Base-by-base conservation (phyloP, 257 asterid species). In the Salvia miltiorrhiza region DNA sequence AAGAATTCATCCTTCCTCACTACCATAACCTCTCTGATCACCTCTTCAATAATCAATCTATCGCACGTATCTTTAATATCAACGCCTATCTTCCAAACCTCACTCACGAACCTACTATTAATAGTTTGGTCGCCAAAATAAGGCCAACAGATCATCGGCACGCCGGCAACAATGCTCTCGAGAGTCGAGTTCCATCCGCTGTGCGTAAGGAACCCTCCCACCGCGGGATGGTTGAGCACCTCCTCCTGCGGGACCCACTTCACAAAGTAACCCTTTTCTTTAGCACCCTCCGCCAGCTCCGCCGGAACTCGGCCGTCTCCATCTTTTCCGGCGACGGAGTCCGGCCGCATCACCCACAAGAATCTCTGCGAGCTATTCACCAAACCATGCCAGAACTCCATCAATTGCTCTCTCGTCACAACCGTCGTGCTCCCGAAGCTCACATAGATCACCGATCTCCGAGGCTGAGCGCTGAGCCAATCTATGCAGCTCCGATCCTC, bases 301-400 rank as follows among this genome's bases (percentile, higher is more conserved):
- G 30, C 4, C 0, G 83, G 78, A 16, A 76, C 16, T 20, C 43
- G 2, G 7, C 67, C 72, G 3, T 5, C 61, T 33, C n/a, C n/a
- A 13, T 19, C 56, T 1, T 54, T 54, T 12, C 63, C 64, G 21
- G 20, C 7, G 49, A 57, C 70, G 5, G 3, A 12, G 1, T 69
- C 77, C 7, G 14, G 16, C 20, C 84, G 82, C 3, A 8, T 17
- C 10, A 80, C 89, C 91, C 95, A 87, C 74, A 88, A 68, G 37
- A 88, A 88, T 8, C 66, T 79, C 7, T 72, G 54, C 47, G 87
- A 91, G 17, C 95, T 85, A 17, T 82, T 75, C 41, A 85, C 88
- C 69, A 88, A 50, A 2, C 95, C 95, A 43, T 88, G 57, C 92
- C 95, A 88, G 9, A 88, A 57, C 11, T 85, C 95, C 16, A 82